Conservation (phyloP, 1,284 basidiomycete species). For the Melampsora larici-populina region DNA sequence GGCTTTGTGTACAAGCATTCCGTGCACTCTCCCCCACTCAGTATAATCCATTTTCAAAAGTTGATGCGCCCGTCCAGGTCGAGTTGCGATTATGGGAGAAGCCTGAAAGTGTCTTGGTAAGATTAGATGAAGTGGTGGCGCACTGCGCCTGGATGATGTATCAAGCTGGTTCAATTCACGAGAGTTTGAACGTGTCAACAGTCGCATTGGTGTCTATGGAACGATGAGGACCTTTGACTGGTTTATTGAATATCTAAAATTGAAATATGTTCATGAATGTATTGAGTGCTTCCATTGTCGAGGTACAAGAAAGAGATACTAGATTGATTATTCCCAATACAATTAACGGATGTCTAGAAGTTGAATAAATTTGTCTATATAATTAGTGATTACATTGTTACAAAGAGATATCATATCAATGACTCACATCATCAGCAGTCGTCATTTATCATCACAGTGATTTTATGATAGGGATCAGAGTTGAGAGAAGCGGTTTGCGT, state of each 20-base stretch:
- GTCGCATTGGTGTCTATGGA: not conserved
- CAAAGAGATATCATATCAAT: too few relatives aligned
- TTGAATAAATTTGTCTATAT: too few relatives aligned
- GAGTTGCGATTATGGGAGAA: not conserved
- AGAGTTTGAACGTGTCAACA: not conserved
- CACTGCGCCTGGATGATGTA: conserved; percentile 40
- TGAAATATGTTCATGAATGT: not conserved
- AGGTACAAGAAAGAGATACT: not conserved
- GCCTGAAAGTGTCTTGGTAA: not conserved
- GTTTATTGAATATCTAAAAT: too few relatives aligned
- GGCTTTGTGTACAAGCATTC: not conserved
- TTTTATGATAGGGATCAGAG: too few relatives aligned
- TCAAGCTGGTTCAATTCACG: not conserved
- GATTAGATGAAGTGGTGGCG: conserved; percentile 15
- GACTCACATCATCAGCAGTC: too few relatives aligned
- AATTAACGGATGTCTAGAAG: not conserved
- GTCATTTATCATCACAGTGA: too few relatives aligned
- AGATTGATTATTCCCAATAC: not conserved
- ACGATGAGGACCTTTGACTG: not conserved
- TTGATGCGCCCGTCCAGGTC: not conserved
- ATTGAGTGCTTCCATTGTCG: not conserved
- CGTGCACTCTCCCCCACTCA: not conserved
- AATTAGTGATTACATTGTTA: too few relatives aligned
- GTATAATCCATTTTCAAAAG: not conserved
- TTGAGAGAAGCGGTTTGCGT: too few relatives aligned